Percentiles rank a stretch among this genome's conserved stretches.
phyloP scores from a whole-genome alignment of 192 early-diverging fungal species.

The Backusella sp. region DNA sequence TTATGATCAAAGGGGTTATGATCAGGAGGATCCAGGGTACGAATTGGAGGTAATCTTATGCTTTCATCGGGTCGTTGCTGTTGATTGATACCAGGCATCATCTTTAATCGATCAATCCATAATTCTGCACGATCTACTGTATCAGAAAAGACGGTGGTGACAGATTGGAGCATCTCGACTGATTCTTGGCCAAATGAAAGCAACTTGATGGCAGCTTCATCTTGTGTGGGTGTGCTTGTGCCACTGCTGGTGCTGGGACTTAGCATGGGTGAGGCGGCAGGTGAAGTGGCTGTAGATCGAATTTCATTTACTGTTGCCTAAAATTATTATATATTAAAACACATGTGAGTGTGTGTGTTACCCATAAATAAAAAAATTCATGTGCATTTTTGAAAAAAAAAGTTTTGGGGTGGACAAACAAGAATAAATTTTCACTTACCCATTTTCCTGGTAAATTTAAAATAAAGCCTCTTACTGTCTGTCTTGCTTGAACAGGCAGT shows the following conservation, averaged over 20 bases:
- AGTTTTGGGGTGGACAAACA: background rate
- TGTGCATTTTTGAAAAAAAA: background rate
- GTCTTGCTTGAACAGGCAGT: conserved; percentile 76
- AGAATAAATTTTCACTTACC: conserved; percentile 34
- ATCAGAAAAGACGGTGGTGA: conserved; percentile 69
- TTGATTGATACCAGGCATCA: conserved; percentile 24
- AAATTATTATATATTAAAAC: background rate
- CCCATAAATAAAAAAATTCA: background rate
- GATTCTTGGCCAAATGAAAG: conserved; percentile 72
- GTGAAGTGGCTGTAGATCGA: conserved; percentile 37
- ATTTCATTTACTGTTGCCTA: conserved; percentile 40
- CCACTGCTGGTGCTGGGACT: background rate
- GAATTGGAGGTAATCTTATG: conserved; percentile 20
- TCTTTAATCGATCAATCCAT: conserved; percentile 52
- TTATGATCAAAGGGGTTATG: conserved; percentile 9
- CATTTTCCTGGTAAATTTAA: conserved; percentile 81
- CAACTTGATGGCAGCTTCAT: conserved; percentile 62
- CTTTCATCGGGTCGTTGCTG: background rate
- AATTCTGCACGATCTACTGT: conserved; percentile 66
- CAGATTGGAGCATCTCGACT: conserved; percentile 62
- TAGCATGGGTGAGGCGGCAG: conserved; percentile 33
- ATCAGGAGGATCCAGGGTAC: conserved; percentile 9
- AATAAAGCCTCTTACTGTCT: conserved; percentile 83
- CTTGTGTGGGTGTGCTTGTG: conserved; percentile 1
- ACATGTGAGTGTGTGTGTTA: background rate